A percentile compares a stretch with the other conserved stretches of the same genome.
Conservation (phyloP, 2,329 filamentous ascomycete genomes). For the Claviceps capensis region DNA sequence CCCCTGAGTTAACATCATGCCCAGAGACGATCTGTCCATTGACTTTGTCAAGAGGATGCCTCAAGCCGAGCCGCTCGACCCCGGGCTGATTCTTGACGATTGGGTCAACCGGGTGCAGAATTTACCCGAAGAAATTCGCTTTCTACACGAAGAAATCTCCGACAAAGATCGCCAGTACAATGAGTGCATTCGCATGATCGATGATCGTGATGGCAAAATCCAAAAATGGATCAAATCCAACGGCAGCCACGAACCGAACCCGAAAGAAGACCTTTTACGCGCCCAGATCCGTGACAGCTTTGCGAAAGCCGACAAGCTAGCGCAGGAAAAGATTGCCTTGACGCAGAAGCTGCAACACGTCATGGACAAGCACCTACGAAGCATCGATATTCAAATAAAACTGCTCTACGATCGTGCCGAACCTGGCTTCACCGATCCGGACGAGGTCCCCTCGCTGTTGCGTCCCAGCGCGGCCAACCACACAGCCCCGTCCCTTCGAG, state of each 20-base stretch:
- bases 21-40: constrained; percentile 60
- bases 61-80: constrained; percentile 46
- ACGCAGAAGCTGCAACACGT: constrained; percentile 47
- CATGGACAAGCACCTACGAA: constrained; percentile 49
- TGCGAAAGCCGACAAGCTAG: constrained; percentile 52
- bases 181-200: constrained; percentile 54
- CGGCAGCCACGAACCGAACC: constrained; percentile 58
- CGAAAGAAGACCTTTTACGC: constrained; percentile 57
- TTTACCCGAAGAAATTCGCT: constrained; percentile 67
- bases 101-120: constrained; percentile 66
- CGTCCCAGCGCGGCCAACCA: constrained; percentile 43
- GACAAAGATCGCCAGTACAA: constrained; percentile 64
- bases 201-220: constrained; percentile 58
- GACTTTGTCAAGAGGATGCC: constrained; percentile 56
- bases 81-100: constrained; percentile 61
- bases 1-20: constrained; percentile 48
- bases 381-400: constrained; percentile 50
- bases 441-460: constrained; percentile 50
- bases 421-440: constrained; percentile 46
- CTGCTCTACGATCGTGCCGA: constrained; percentile 46
- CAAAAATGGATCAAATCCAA: constrained; percentile 73
- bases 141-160: constrained; percentile 70
- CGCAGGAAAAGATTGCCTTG: constrained; percentile 61
- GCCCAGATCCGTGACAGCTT: constrained; percentile 55
- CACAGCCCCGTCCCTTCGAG: constrained; percentile 23